phyloP scores from a whole-genome alignment of 257 asterid genomes.

The Schizonepeta tenuifolia region DNA sequence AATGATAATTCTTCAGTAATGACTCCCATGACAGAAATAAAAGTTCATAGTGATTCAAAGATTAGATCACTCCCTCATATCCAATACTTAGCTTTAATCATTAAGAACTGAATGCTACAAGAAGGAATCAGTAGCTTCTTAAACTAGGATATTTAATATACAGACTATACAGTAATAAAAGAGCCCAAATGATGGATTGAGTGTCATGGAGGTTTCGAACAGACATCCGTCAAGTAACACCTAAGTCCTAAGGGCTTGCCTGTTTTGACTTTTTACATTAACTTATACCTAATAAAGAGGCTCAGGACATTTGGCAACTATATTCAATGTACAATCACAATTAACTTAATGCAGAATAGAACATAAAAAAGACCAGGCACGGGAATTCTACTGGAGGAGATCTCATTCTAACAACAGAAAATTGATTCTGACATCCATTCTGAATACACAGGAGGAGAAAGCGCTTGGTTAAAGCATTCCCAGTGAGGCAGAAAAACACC shows the following conservation, averaged over 20 bases:
- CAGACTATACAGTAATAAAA: not conserved
- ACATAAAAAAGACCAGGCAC: not conserved
- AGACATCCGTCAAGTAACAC: not conserved
- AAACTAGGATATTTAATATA: not conserved
- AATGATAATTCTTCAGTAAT: not conserved
- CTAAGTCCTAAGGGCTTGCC: slow-evolving; percentile 6
- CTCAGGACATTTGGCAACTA: not conserved
- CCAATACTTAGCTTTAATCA: not conserved
- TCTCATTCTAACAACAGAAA: not conserved
- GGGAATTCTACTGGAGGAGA: not conserved
- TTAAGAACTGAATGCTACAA: slow-evolving; percentile 1
- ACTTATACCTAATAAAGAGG: not conserved
- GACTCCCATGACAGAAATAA: not conserved
- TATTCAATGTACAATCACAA: not conserved
- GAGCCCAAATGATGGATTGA: not conserved
- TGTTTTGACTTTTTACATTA: not conserved
- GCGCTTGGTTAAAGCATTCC: not conserved
- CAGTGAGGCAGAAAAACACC: too few species aligned
- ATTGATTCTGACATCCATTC: not conserved
- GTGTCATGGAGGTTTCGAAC: not conserved
- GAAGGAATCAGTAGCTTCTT: not conserved
- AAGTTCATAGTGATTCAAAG: not conserved
- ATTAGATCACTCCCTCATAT: not conserved
- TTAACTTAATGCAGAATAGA: not conserved
- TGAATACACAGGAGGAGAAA: not conserved